Conservation (phyloP, 2,329 filamentous ascomycete genomes). For the Colletotrichum graminicola region DNA sequence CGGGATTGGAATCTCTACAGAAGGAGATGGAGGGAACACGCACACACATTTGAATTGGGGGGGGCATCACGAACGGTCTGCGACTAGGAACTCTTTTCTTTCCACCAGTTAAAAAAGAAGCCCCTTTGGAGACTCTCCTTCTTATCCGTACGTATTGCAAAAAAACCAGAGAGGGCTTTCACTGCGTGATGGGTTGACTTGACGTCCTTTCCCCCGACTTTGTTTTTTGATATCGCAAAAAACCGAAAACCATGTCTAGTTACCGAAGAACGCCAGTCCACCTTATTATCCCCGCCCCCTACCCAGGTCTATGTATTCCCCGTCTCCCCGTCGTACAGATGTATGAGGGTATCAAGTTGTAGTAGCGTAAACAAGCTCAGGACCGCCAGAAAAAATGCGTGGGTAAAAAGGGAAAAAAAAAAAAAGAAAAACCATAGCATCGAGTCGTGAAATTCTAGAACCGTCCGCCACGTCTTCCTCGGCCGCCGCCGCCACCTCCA, state of each 20-base stretch:
- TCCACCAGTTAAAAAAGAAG: too few species aligned
- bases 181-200: not conserved
- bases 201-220: not conserved
- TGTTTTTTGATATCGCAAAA: not conserved
- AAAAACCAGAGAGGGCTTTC: not conserved
- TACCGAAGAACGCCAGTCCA: constrained; percentile 11
- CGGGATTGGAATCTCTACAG: too few species aligned
- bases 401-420: not conserved
- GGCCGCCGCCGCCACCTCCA: constrained; percentile 26
- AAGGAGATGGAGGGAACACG: too few species aligned
- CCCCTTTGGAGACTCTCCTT: too few species aligned
- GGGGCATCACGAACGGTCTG: too few species aligned
- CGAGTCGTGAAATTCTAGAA: not conserved
- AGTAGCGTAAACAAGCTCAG: constrained; percentile 24
- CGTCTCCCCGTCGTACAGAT: constrained; percentile 23
- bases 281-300: not conserved
- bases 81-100: too few species aligned
- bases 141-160: too few species aligned
- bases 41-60: too few species aligned
- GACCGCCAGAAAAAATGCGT: not conserved
- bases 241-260: not conserved
- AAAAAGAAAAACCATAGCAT: not conserved
- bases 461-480: constrained; percentile 33
- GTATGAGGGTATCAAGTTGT: constrained; percentile 26
- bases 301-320: not conserved